phyloP scores from a whole-genome alignment of 495 filamentous ascomycete species.

The Niebla homalea region DNA sequence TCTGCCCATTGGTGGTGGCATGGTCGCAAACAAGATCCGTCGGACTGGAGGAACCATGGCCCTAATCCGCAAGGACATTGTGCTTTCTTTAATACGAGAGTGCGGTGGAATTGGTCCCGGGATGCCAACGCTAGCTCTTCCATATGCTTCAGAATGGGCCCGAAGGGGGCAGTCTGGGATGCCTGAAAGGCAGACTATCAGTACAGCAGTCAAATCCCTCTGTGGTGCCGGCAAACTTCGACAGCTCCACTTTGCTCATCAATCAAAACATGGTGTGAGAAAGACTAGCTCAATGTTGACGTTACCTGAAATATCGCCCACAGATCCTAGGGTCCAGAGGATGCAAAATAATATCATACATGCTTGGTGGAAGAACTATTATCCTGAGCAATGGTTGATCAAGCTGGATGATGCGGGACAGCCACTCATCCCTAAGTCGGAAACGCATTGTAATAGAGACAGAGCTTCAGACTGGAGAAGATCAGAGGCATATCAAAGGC shows the following conservation, averaged over 20 bases:
- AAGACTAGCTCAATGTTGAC: slow-evolving; percentile 44
- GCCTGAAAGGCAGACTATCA: slow-evolving; percentile 39
- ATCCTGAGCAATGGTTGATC: slow-evolving; percentile 13
- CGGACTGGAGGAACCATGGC: slow-evolving; percentile 30
- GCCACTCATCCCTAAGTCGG: too few species aligned
- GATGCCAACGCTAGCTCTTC: slow-evolving; percentile 56
- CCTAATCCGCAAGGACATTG: slow-evolving; percentile 43
- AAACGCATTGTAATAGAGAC: too few species aligned
- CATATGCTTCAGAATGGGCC: slow-evolving; percentile 50
- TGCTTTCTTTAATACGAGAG: slow-evolving; percentile 54
- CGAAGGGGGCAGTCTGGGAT: slow-evolving; percentile 32
- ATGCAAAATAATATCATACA: slow-evolving; percentile 25
- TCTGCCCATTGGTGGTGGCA: too few species aligned
- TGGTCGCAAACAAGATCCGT: neutral
- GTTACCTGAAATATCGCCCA: slow-evolving; percentile 31
- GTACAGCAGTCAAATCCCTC: slow-evolving; percentile 45
- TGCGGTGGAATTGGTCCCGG: slow-evolving; percentile 64
- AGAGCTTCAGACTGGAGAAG: too few species aligned
- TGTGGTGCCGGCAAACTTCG: slow-evolving; percentile 44
- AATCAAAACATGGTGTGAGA: slow-evolving; percentile 35
- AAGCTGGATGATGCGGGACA: too few species aligned
- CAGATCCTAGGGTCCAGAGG: slow-evolving; percentile 36
- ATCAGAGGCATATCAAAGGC: too few species aligned
- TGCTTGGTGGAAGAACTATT: neutral
- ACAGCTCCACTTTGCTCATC: slow-evolving; percentile 50